Evolutionary conservation across 768 basidiomycete genomes (phyloP).

Genomic region (Mycena maculata): DNA sequence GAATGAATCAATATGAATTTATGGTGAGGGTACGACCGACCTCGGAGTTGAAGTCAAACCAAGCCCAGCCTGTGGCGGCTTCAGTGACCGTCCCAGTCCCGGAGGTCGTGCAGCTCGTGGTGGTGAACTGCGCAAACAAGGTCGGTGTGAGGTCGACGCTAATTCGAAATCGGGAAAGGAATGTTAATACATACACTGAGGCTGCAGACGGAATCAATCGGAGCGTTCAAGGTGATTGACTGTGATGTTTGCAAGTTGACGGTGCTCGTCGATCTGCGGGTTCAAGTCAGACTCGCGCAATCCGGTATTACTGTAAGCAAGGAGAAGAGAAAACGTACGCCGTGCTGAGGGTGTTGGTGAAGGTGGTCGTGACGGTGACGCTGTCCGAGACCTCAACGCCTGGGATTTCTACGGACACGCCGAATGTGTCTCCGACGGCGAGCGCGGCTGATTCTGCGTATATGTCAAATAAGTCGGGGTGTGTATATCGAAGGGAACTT

Average conservation of each 20-base stretch:
- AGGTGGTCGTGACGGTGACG: conserved; percentile 5
- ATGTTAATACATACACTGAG: background rate
- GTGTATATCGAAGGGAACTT: background rate
- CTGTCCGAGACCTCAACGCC: background rate
- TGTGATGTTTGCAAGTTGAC: background rate
- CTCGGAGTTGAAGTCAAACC: conserved; percentile 1
- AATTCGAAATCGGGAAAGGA: background rate
- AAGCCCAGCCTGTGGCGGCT: background rate
- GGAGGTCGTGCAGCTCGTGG: background rate
- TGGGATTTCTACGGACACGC: background rate
- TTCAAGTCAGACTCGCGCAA: too few species aligned
- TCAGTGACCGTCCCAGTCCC: background rate
- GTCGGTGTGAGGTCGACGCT: background rate
- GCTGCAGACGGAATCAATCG: background rate
- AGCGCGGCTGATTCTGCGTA: background rate
- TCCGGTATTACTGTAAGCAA: too few species aligned
- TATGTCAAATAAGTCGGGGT: background rate
- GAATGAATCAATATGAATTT: too few species aligned
- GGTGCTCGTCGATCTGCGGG: background rate
- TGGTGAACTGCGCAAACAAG: background rate
- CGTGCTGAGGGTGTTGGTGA: background rate
- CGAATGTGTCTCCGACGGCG: background rate
- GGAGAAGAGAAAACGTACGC: background rate
- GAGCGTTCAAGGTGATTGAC: background rate
- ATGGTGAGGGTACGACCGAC: too few species aligned